Conservation (phyloP, 139 green algal species). For the Chlorella sp. region DNA sequence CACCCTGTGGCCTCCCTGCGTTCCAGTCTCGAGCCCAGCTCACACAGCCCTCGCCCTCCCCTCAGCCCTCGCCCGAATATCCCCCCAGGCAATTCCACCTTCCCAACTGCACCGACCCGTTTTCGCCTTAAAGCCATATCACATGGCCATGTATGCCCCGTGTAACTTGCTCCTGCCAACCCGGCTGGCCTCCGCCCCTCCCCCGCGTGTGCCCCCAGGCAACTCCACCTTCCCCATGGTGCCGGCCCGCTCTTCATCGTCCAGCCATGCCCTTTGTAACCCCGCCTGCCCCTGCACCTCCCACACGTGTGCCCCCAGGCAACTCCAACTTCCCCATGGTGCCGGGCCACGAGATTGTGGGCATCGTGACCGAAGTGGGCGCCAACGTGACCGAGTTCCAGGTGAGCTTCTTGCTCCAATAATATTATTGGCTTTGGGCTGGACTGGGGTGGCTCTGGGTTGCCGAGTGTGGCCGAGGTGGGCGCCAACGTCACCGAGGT, state of each 20-base stretch:
- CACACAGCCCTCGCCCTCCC: too few species aligned
- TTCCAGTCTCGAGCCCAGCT: not conserved
- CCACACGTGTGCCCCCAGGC: not conserved
- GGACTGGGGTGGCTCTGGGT: too few species aligned
- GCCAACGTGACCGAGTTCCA: slow-evolving; percentile 72
- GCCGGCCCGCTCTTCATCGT: too few species aligned
- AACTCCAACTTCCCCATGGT: slow-evolving; percentile 40
- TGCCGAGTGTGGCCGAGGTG: slow-evolving; percentile 82
- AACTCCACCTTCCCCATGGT: not conserved
- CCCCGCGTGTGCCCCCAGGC: not conserved
- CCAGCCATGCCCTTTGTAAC: too few species aligned
- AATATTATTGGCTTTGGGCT: too few species aligned
- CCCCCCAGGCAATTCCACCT: too few species aligned
- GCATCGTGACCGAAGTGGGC: slow-evolving; percentile 83
- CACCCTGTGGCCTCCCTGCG: not conserved
- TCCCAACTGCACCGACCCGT: too few species aligned
- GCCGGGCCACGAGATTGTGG: slow-evolving; percentile 68
- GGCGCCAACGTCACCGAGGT: slow-evolving; percentile 71
- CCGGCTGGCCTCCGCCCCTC: not conserved
- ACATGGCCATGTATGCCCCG: too few species aligned
- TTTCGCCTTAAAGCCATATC: too few species aligned
- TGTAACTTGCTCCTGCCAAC: not conserved
- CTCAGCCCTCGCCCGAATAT: too few species aligned
- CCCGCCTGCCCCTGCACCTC: not conserved
- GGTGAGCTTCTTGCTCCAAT: slow-evolving; percentile 18